Evolutionary conservation across 139 green algal species (phyloP), one percentile per base, ranked within the genome.

Genomic region (Picochlorum sp.): DNA sequence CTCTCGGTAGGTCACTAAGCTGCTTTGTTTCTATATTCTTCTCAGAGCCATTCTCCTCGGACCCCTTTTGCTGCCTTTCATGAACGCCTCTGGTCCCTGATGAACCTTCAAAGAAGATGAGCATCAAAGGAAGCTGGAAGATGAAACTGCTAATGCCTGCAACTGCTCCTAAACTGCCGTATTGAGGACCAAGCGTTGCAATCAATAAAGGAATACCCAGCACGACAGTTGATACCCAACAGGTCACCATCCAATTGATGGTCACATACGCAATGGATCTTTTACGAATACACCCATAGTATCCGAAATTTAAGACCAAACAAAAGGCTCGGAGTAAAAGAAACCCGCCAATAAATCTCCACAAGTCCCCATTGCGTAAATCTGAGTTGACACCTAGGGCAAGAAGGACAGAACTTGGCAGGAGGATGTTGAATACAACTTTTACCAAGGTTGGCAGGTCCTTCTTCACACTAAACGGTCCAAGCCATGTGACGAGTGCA

Each of bases 101-200:
- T 26, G 47, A 54, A 10, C 47, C 47, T 63, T 75, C 65, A n/a
- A 77, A 77, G 21, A 77, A 51, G 20, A 77, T 64, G 16, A 77
- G 66, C 70, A 77, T 77, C 41, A 76, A 37, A 9, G 70, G 70
- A 9, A 77, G 70, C 68, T 77, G 70, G 38, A 77, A 77, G 16
- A 77, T 70, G 45, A 76, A 77, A 26, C 38, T 62, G 9, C 67
- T 76, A 41, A 77, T 72, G 18, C 65, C 70, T 15, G 70, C 70
- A 16, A 77, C 68, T 34, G 73, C 69, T 3, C 65, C 65, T 37
- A 77, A 49, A 30, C 31, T 63, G 37, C 51, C 56, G 16, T 72
- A 77, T 24, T 56, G 2, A 4, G 49, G 45, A 38, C 66, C 70
- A 14, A 77, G 60, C 21, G 67, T 50, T n/a, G 70, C 58, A 16